Base-by-base conservation (phyloP, 225 moss, liverwort and hornwort genomes). In the Sphagnum tenellum region DNA sequence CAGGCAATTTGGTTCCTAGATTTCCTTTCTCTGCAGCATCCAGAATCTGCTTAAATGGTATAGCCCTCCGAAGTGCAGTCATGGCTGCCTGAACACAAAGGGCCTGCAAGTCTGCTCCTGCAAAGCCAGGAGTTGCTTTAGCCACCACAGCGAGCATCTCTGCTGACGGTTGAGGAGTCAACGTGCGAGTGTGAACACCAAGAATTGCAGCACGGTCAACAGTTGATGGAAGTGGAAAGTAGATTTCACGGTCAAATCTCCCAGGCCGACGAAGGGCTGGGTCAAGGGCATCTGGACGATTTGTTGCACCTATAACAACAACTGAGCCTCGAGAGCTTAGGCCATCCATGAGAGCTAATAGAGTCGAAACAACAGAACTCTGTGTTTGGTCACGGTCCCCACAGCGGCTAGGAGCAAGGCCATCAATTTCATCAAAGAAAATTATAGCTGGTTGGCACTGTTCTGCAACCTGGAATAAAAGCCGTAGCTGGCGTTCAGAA, bases 391-490 rank as follows among this genome's bases (percentile, higher is more conserved):
- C 90, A 61, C 88, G 82, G 61, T 87, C 85, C 70, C 85, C 90
- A 73, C 81, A 85, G 72, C 85, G 80, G 60, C 90, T 90, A n/a
- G 90, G 90, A 70, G 90, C 90, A 76, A 90, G 86, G n/a, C 90
- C 90, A 73, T 90, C 90, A 62, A 90, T 88, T 75, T 90, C 90
- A 81, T 90, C 90, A 64, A 90, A 90, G 66, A 90, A 90, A 44
- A 90, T 90, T 4, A 90, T 90, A 9, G 90, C 85, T 57, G 90
- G 90, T 67, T 90, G 90, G 58, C 82, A 80, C 59, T 88, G 82
- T 77, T 90, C 88, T 49, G 90, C 90, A 64, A 88, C 88, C 75
- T 90, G 90, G 66, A 90, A 90, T 47, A 90, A 79, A 46, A 90
- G 81, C 62, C 90, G 82, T 51, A 90, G 81, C 70, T 90, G 90